Percentiles rank a stretch among this genome's conserved stretches.
Conservation (phyloP, 1,139 yeast genomes). For the Candida dubliniensis region DNA sequence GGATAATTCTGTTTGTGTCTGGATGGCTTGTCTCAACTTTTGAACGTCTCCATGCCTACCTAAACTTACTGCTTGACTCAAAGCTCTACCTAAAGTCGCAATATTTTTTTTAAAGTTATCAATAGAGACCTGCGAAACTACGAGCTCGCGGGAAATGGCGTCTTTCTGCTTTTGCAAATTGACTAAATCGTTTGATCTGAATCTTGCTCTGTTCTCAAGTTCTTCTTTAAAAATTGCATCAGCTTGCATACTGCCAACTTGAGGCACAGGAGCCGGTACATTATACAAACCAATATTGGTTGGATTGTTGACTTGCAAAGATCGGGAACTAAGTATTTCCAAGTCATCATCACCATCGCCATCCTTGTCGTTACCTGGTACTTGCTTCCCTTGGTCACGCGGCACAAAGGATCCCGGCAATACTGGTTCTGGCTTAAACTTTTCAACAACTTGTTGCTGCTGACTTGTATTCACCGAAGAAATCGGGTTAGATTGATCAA, state of each 20-base stretch:
- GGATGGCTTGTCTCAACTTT: not conserved
- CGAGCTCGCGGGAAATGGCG: constrained; percentile 1
- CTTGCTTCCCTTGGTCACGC: not conserved
- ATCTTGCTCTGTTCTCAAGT: constrained; percentile 6
- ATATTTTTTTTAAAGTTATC: not conserved
- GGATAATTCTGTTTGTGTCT: constrained; percentile 1
- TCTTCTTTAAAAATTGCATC: constrained; percentile 4
- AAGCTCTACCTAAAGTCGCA: not conserved
- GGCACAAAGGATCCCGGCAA: not conserved
- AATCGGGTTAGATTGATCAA: constrained; percentile 9
- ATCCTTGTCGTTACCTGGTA: not conserved
- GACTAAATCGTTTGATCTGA: constrained; percentile 6
- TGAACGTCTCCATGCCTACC: constrained; percentile 4
- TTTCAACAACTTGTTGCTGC: not conserved
- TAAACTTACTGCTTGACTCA: constrained; percentile 1
- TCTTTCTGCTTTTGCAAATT: constrained; percentile 3
- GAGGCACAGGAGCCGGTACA: constrained; percentile 37
- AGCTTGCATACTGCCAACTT: constrained; percentile 15
- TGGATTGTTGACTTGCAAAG: not conserved
- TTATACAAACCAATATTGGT: constrained; percentile 17
- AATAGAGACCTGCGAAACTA: not conserved
- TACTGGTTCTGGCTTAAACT: not conserved
- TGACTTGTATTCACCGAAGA: not conserved
- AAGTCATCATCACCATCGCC: constrained; percentile 2
- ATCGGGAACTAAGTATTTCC: not conserved